Percentiles rank a stretch among this genome's conserved stretches.
These are phyloP conservation scores for Teratosphaeria pseudoeucalypti DNA, from an alignment of 2,329 filamentous ascomycete species.

Conservation along the genomic window DNA sequence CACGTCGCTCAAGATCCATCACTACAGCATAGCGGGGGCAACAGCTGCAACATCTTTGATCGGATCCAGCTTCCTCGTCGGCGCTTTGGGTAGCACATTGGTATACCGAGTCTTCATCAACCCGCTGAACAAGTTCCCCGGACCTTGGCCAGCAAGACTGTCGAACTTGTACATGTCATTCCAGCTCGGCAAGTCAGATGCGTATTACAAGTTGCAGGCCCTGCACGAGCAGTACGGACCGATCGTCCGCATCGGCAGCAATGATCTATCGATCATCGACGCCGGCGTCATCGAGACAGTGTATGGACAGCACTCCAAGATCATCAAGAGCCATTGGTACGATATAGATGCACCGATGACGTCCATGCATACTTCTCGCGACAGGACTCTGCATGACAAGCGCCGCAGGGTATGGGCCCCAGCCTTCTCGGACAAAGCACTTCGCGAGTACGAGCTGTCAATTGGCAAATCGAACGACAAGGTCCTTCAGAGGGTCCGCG, in stretches of 20 bases:
- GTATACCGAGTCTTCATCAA: slow-evolving; percentile 27
- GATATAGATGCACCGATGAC: slow-evolving; percentile 21
- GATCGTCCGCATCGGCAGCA: slow-evolving; percentile 25
- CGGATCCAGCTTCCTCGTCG: background rate
- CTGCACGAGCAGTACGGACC: slow-evolving; percentile 26
- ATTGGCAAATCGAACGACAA: slow-evolving; percentile 25
- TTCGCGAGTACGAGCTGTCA: slow-evolving; percentile 31
- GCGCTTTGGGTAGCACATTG: slow-evolving; percentile 18
- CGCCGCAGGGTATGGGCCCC: slow-evolving; percentile 30
- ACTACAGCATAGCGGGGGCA: background rate
- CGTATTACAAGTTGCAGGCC: slow-evolving; percentile 17
- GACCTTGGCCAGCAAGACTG: slow-evolving; percentile 25
- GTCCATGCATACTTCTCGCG: slow-evolving; percentile 30
- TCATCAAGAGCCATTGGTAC: slow-evolving; percentile 35
- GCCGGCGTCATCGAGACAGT: slow-evolving; percentile 27
- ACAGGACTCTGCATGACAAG: slow-evolving; percentile 26
- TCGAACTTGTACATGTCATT: slow-evolving; percentile 21
- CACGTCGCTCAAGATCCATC: slow-evolving; percentile 9
- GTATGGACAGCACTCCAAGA: slow-evolving; percentile 28
- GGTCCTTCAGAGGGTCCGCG: slow-evolving; percentile 21
- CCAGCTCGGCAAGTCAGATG: slow-evolving; percentile 16
- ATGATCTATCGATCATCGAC: slow-evolving; percentile 27
- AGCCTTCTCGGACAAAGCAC: slow-evolving; percentile 30
- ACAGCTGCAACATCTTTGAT: background rate
- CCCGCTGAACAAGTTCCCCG: slow-evolving; percentile 24